A percentile compares a stretch with the other conserved stretches of the same genome.
These are phyloP conservation scores for Mycena capillaripes DNA, from an alignment of 768 basidiomycete species.

Conservation along the genomic window DNA sequence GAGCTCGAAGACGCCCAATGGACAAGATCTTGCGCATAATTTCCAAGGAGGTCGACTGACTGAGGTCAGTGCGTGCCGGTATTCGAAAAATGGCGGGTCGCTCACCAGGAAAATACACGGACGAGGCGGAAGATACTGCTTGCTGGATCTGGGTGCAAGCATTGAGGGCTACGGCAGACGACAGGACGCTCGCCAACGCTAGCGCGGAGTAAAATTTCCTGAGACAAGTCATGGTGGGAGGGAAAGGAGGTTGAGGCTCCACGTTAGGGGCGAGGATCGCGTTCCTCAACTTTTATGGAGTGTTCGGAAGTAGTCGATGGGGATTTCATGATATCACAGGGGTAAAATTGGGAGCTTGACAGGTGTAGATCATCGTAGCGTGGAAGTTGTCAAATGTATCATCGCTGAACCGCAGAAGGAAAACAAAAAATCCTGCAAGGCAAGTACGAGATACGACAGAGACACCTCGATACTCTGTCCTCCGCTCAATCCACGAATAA, in stretches of 20 bases:
- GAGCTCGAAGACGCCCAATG: slow-evolving; percentile 69
- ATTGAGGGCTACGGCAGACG: not conserved
- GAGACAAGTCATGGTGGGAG: not conserved
- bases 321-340: too few relatives aligned
- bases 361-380: too few relatives aligned
- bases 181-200: not conserved
- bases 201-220: not conserved
- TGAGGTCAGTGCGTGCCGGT: not conserved
- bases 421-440: too few relatives aligned
- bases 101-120: slow-evolving; percentile 60
- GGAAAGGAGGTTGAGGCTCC: not conserved
- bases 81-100: not conserved
- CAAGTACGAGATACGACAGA: too few relatives aligned
- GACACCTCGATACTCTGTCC: too few relatives aligned
- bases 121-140: slow-evolving; percentile 58
- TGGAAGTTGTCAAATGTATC: too few relatives aligned
- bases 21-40: slow-evolving; percentile 57
- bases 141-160: slow-evolving; percentile 54
- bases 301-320: not conserved
- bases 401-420: too few relatives aligned
- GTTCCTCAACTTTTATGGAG: not conserved
- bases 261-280: not conserved
- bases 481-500: too few relatives aligned
- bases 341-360: too few relatives aligned
- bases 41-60: slow-evolving; percentile 35